Percentiles rank a stretch among this genome's conserved stretches.
These are phyloP conservation scores for Colletotrichum lentis DNA, from an alignment of 2,329 filamentous ascomycete genomes.

Conservation along the genomic window DNA sequence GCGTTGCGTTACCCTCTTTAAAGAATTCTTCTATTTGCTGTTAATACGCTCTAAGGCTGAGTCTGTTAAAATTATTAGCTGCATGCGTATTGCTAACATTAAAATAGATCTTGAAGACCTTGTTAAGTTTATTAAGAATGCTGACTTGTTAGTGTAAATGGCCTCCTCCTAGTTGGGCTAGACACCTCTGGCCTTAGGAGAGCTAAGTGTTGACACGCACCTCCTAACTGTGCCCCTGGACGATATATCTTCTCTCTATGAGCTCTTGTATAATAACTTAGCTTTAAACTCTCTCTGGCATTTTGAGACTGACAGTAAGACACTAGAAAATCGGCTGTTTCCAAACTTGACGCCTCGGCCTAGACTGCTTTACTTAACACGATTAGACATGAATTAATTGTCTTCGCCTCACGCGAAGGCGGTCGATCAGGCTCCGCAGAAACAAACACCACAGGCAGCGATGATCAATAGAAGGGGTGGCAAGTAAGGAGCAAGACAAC, in stretches of 20 bases:
- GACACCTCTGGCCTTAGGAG: background rate
- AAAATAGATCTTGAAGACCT: conserved; percentile 23
- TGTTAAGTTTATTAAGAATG: conserved; percentile 33
- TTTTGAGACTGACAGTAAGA: conserved; percentile 10
- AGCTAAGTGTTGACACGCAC: background rate
- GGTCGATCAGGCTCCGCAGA: background rate
- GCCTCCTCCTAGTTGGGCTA: conserved; percentile 13
- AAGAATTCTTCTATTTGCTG: too few relatives aligned
- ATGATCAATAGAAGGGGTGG: too few relatives aligned
- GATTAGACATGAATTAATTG: conserved; percentile 23
- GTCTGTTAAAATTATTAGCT: too few relatives aligned
- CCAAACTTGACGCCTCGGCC: conserved; percentile 20
- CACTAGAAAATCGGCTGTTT: conserved; percentile 14
- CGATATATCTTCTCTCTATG: conserved; percentile 19
- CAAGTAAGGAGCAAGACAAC: too few relatives aligned
- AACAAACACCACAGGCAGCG: background rate
- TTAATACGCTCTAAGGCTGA: too few relatives aligned
- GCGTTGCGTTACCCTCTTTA: too few relatives aligned
- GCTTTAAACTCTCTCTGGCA: background rate
- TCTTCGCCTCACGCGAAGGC: background rate
- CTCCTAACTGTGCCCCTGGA: conserved; percentile 1
- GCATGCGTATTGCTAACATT: too few relatives aligned
- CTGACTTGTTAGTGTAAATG: conserved; percentile 29
- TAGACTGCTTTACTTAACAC: conserved; percentile 15
- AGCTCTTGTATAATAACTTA: conserved; percentile 10